phyloP scores from a whole-genome alignment of 192 early-diverging fungal species.

The Entophlyctis luteolus region DNA sequence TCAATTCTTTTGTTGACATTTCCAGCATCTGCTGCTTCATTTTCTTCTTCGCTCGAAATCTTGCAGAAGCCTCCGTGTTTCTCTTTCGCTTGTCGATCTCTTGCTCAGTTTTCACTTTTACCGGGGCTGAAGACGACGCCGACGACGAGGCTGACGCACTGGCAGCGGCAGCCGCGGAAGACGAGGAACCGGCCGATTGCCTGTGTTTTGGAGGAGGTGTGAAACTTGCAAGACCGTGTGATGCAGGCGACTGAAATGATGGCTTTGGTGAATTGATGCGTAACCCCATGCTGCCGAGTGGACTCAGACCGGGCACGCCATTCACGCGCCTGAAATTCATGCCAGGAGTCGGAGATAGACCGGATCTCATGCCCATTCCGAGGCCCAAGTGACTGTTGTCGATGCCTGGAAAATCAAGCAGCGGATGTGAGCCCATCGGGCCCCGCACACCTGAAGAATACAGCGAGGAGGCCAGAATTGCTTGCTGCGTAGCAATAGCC shows the following conservation, averaged over 20 bases:
- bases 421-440: not conserved
- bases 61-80: constrained; percentile 91
- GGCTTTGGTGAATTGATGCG: not conserved
- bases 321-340: not conserved
- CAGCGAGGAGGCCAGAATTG: constrained; percentile 21
- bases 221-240: not conserved
- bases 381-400: not conserved
- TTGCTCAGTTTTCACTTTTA: constrained; percentile 3
- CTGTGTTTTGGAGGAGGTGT: not conserved
- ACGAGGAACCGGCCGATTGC: not conserved
- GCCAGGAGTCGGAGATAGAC: not conserved
- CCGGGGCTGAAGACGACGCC: not conserved
- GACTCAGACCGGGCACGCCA: not conserved
- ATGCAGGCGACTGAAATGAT: not conserved
- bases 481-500: constrained; percentile 23
- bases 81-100: constrained; percentile 78
- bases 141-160: not conserved
- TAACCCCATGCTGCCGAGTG: not conserved
- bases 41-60: constrained; percentile 96
- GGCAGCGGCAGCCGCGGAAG: not conserved
- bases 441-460: not conserved
- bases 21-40: constrained; percentile 82
- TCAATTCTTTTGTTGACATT: constrained; percentile 73
- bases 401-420: not conserved
- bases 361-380: not conserved